A percentile compares a stretch with the other conserved stretches of the same genome.
phyloP scores from a whole-genome alignment of 2,329 filamentous ascomycete species.

The Fusarium pseudograminearum region DNA sequence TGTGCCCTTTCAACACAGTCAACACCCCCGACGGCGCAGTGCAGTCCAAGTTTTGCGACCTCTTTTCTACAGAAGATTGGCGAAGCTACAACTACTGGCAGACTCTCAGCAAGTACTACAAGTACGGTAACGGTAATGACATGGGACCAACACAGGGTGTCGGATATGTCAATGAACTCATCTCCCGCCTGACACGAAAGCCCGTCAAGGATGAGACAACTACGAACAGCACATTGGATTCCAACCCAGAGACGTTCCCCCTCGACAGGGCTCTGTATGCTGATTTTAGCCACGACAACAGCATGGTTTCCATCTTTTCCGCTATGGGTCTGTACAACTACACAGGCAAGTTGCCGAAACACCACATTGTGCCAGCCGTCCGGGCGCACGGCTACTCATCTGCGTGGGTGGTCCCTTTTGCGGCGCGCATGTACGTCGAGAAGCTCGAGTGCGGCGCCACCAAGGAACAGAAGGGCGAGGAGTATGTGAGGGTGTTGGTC shows the following conservation, averaged over 20 bases:
- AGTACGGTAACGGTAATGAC: constrained; percentile 79
- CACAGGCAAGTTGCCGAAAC: constrained; percentile 66
- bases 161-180: constrained; percentile 88
- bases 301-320: constrained; percentile 80
- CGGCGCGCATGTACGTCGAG: constrained; percentile 84
- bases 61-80: constrained; percentile 83
- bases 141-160: constrained; percentile 88
- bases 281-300: constrained; percentile 93
- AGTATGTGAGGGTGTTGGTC: constrained; percentile 82
- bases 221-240: constrained; percentile 83
- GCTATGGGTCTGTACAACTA: constrained; percentile 83
- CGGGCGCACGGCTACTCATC: constrained; percentile 77
- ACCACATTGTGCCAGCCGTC: constrained; percentile 61
- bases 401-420: constrained; percentile 86
- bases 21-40: constrained; percentile 62
- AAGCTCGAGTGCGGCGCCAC: constrained; percentile 76
- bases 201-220: constrained; percentile 79
- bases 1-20: constrained; percentile 89
- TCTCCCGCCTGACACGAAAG: constrained; percentile 78
- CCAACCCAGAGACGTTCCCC: constrained; percentile 76
- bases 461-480: constrained; percentile 76
- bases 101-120: constrained; percentile 86
- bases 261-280: constrained; percentile 78
- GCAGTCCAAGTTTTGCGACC: constrained; percentile 77
- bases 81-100: constrained; percentile 83